Evolutionary conservation across 2,329 filamentous ascomycete genomes (phyloP), one percentile per base, ranked within the genome.

Genomic region (Teratosphaeria nubilosa): DNA sequence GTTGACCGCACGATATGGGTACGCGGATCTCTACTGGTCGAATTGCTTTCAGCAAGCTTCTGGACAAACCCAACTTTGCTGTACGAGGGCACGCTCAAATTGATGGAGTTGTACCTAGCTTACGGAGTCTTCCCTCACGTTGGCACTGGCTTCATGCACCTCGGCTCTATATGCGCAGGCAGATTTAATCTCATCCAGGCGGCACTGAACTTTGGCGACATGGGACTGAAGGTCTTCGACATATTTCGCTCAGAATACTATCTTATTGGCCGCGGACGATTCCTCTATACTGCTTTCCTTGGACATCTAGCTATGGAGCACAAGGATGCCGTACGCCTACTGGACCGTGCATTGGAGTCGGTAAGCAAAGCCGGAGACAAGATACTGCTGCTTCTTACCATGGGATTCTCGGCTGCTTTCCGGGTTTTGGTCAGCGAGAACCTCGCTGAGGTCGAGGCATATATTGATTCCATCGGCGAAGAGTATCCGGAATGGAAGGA

Each of bases 11-110:
- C 79, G 27, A 71, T 88, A 55, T 77, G 81, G 32, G 86, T 84
- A 0, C 76, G 89, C 1, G 88, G 86, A 2, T 85, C 86, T 6
- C 83, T 91, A 56, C 54, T 67, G 58, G 14, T 63, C 58, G 86
- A 91, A 72, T 81, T 88, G 13, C 77, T 86, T 9, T 84, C 82
- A 62, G 83, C 86, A 14, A 86, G 85, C 3, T 90, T 86, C 77
- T 91, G 88, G 88, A 85, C 80, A 48, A 83, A 91, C 64, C 78
- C 78, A 22, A 72, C 90, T 10, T 78, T 84, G n/a, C 90, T 88
- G 68, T 91, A 90, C 68, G 83, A 88, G 63, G 78, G 86, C 27
- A 78, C 83, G 0, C 74, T 91, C 14, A 78, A 84, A 60, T 83
- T 91, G 75, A 75, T 90, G 57, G 77, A 85, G 56, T 77, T 85